Evolutionary conservation across 208 protist genomes (phyloP), one percentile per base, ranked within the genome.

Genomic region (Giardia muris): DNA sequence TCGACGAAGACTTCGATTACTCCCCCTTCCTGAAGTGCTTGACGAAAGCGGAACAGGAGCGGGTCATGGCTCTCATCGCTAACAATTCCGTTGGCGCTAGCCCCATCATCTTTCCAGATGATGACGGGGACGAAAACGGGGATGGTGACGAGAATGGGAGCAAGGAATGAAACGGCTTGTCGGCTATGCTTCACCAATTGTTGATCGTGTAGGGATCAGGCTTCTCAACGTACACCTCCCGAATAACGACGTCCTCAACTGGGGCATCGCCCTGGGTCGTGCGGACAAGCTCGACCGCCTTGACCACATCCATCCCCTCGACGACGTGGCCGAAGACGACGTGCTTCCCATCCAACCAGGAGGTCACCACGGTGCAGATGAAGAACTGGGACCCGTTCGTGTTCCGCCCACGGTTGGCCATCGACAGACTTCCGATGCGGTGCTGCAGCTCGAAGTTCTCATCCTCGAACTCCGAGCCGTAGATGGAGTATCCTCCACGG

Each of bases 401-500:
- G 46, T 95, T 92, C 44, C 87, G 87, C 2, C 95, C 95, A 22
- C 43, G 22, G 92, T 96, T 96, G n/a, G 94, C 94, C 95, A 96
- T 96, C 2, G 94, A 95, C 46, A 96, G 86, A 19, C 89, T 39
- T 22, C 92, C 92, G 45, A 4, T 0, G 4, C 48, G 94, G 91
- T 98, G 97, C n/a, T 93, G 91, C 0, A 98, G 93, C 0, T 94
- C 93, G 90, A 98, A 97, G n/a, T 96, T 97, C 93, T 98, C 97
- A 91, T 98, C 97, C 0, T 96, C 96, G 44, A 98, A 97, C 92
- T 94, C 94, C 2, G 94, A 92, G 10, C 98, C 98, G 95, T 99
- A 99, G 95, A 99, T 99, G 48, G 96, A 98, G 92, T 99, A 96
- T 42, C 98, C 97, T 92, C 98, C 98, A 30, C 95, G 98, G 76